Evolutionary conservation across 2,329 filamentous ascomycete species (phyloP), one percentile per base, ranked within the genome.

Genomic region (Eutypa lata): DNA sequence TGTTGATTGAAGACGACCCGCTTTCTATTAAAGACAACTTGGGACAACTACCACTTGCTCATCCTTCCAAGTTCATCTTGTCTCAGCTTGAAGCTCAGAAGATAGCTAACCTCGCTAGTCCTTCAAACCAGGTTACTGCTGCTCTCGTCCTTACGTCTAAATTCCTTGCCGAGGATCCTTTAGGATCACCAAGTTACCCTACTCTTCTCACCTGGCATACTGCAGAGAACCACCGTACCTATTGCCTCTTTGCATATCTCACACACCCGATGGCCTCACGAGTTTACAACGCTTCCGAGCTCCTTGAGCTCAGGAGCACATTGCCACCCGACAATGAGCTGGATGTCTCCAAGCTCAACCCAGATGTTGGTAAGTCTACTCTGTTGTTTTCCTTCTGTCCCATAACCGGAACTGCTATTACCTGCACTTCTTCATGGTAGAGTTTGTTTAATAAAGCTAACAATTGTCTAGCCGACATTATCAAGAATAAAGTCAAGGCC

Each of bases 241-340:
- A 73, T 65, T 65, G 67, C 59, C 60, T 76, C 53, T 75, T 76
- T 57, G 72, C 69, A 56, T 73, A 70, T 56, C 59, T 74, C 54
- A 54, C 63, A 46, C 50, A 64, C 63, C 64, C 64, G 50, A 80
- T 81, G 78, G 65, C 67, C 50, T 67, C 70, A 13, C 69, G 68
- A 43, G 71, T 61, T 11, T 81, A 81, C 58, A 72, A 69, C 8
- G 63, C 73, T 48, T 62, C 66, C 35, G 75, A 81, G 63, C 68
- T 81, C n/a, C 64, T 80, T 44, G 68, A 65, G 52, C 66, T 80
- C 38, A 68, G 70, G 35, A 64, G 47, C 21, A 45, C 52, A 1
- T 43, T 57, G 10, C 38, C 53, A 38, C 50, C 53, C 14, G 42
- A 51, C 10, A n/a, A 26, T 4, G 28, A 59, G 16, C 26, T 63